Evolutionary conservation across 208 protist genomes (phyloP), one percentile per base, ranked within the genome.

Genomic region (Porcisia hertigi): DNA sequence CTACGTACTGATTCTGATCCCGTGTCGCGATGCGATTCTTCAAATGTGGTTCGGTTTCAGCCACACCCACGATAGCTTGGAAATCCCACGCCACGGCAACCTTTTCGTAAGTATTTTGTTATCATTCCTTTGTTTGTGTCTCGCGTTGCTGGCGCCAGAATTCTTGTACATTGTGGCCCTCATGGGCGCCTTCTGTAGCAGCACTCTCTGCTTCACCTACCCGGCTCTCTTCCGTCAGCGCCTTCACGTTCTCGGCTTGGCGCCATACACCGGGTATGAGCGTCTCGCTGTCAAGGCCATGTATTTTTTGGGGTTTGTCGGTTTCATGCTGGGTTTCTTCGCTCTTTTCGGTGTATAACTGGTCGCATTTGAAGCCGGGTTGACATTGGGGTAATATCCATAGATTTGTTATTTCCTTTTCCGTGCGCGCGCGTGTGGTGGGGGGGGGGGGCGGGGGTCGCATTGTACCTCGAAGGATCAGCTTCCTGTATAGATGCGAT

Each of bases 121-220:
- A 14, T 92, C 90, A 0, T 49, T 86, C 14, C 23, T 85, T 0
- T 86, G 86, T 62, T 65, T 91, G n/a, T 66, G 84, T 36, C 71
- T 94, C 20, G 87, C 90, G 9, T 62, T 92, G 8, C 59, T 81
- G 69, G 76, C 86, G 23, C 81, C 88, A 1, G 86, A 88, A 18
- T 85, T 94, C 45, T 55, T 91, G 43, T 92, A 87, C 49, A 89
- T 94, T 76, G 84, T 94, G 16, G 83, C 87, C 1, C 73, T 94
- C 36, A 79, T 94, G 73, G 90, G 90, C 12, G 83, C 82, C 20
- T 79, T 92, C 73, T 94, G 90, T 69, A 92, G 90, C 75, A 90
- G 90, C 73, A 91, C 80, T 1, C 60, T 94, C 14, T 94, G 90
- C 73, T 94, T 91, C 69, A 89, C 74, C 47, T 92, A 90, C 79